Conservation (phyloP, 2,329 filamentous ascomycete species). For the Coniochaeta ligniaria region DNA sequence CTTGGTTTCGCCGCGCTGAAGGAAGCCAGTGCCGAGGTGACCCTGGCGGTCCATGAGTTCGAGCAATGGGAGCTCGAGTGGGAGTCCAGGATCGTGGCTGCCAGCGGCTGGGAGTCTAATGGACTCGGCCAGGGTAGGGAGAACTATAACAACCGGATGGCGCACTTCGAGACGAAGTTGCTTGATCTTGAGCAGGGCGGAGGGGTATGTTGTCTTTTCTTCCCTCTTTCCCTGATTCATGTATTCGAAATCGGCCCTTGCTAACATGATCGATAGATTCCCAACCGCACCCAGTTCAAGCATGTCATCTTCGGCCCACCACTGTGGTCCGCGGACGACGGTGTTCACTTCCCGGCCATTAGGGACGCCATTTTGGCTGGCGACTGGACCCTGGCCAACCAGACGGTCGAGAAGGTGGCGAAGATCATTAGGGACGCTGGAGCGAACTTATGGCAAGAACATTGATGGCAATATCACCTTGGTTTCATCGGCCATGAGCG, state of each 20-base stretch:
- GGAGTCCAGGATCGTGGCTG: conserved; percentile 63
- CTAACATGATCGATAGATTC: conserved; percentile 45
- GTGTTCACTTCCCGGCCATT: conserved; percentile 73
- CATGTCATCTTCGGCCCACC: conserved; percentile 85
- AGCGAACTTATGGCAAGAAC: conserved; percentile 10
- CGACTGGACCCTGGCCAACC: conserved; percentile 63
- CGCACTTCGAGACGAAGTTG: conserved; percentile 73
- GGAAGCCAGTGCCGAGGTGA: conserved; percentile 56
- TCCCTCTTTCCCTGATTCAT: not conserved
- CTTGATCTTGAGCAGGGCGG: conserved; percentile 66
- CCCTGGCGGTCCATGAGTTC: conserved; percentile 55
- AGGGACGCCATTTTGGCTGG: conserved; percentile 68
- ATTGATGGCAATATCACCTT: not conserved
- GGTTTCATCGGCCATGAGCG: not conserved
- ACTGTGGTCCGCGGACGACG: conserved; percentile 63
- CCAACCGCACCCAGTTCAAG: conserved; percentile 87
- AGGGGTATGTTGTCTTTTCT: conserved; percentile 56
- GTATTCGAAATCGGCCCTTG: not conserved
- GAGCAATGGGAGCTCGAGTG: conserved; percentile 71
- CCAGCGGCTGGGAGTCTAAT: conserved; percentile 69
- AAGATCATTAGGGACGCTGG: conserved; percentile 58
- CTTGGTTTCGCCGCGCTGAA: conserved; percentile 53
- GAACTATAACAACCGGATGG: conserved; percentile 72
- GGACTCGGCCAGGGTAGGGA: conserved; percentile 60
- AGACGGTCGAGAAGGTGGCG: conserved; percentile 65